Base-by-base conservation (phyloP, 176 grass and related monocot genomes). In the Lolium rigidum region DNA sequence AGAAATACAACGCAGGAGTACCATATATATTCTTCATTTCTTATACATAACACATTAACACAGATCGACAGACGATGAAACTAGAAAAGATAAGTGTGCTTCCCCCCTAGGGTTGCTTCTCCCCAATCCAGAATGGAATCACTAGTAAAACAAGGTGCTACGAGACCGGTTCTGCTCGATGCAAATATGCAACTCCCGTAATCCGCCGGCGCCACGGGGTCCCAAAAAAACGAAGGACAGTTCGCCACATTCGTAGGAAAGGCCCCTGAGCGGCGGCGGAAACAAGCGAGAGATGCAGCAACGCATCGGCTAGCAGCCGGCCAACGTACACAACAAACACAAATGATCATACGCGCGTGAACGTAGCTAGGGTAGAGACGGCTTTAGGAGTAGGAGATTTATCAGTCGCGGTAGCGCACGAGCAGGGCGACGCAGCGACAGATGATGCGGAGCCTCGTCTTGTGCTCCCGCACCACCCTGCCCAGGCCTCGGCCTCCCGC, bases 391-490 rank as follows among this genome's bases (percentile, higher is more conserved):
- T 3, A 10, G n/a, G 12, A 25, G 4, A 44, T 9, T n/a, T 71
- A 35, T 66, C 80, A 61, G 69, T 83, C 69, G 69, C 81, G 81
- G 68, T 83, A 48, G 54, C 39, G 73, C 41, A 89, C 38, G 50
- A 84, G 87, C 75, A 87, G 51, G 50, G 69, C 80, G 87, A 87
- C 87, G 80, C 87, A 87, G 67, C 84, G 87, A 59, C 83, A 79
- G 73, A 92, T 84, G 80, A 87, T 80, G 79, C 87, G 75, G 43
- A 89, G 80, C 84, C 87, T 58, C 31, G 87, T 80, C 37, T 60
- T 67, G 74, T 87, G 84, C 83, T 86, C 87, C 44, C 77, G 76
- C 17, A 83, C 88, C 44, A 63, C 84, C 79, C 79, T 10, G 79
- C 60, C 61, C 49, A 35, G 50, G 66, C 76, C 48, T 6, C 83